Percentiles rank a stretch among this genome's conserved stretches.
Conservation (phyloP, 225 moss, liverwort and hornwort species). For the Anthoceros angustus region DNA sequence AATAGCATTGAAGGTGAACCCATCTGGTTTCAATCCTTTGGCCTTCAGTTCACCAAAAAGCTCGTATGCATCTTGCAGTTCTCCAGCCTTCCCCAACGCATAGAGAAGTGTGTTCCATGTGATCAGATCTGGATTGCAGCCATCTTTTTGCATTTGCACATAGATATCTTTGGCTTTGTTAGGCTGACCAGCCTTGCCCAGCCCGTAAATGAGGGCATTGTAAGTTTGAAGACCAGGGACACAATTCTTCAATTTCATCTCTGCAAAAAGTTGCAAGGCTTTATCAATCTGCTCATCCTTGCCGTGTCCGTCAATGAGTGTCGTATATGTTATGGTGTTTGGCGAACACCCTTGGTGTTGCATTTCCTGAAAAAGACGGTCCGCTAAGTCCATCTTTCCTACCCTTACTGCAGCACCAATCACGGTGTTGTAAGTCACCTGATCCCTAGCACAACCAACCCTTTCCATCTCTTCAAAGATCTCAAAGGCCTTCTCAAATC, state of each 20-base stretch:
- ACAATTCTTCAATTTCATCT: constrained; percentile 16
- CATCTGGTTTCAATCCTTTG: constrained; percentile 15
- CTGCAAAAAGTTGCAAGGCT: constrained; percentile 13
- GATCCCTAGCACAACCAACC: constrained; percentile 13
- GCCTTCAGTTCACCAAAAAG: constrained; percentile 21
- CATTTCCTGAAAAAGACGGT: constrained; percentile 10
- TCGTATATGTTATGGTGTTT: constrained; percentile 10
- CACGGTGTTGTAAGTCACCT: constrained; percentile 14
- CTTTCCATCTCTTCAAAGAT: constrained; percentile 17
- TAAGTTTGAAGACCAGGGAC: constrained; percentile 9
- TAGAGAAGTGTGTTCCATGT: constrained; percentile 17
- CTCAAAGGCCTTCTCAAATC: constrained; percentile 9
- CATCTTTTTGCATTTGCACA: constrained; percentile 12
- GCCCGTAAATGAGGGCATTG: constrained; percentile 14
- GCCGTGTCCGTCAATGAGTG: constrained; percentile 16
- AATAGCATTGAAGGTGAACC: constrained; percentile 12
- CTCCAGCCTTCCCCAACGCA: constrained; percentile 10
- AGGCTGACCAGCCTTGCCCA: constrained; percentile 10
- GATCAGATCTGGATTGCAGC: constrained; percentile 15
- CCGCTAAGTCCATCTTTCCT: constrained; percentile 13
- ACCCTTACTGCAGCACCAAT: constrained; percentile 11
- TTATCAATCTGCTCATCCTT: constrained; percentile 13
- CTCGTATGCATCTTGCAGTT: constrained; percentile 9
- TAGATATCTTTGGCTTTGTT: constrained; percentile 14
- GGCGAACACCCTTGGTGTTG: constrained; percentile 11